Conservation (phyloP, 306 rosid species). For the Prunus fruticosa region DNA sequence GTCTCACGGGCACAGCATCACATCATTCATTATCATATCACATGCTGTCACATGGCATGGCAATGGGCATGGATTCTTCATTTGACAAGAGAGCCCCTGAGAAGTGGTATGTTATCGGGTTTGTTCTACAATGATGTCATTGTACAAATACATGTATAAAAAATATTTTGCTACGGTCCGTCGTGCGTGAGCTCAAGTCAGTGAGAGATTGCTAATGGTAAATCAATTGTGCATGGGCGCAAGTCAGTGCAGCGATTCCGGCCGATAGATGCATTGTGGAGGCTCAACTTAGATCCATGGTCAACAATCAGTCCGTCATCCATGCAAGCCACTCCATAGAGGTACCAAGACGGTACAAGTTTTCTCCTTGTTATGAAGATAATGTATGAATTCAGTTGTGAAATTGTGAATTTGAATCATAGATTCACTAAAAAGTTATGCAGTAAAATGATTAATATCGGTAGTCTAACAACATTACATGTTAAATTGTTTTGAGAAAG, state of each 20-base stretch:
- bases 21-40: neutral
- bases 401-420: too few relatives aligned
- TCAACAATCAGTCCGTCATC: neutral
- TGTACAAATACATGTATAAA: neutral
- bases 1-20: neutral
- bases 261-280: neutral
- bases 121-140: too few relatives aligned
- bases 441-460: neutral
- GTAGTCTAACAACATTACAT: neutral
- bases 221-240: too few relatives aligned
- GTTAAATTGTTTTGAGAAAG: neutral
- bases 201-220: neutral
- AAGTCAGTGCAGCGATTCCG: neutral
- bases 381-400: too few relatives aligned
- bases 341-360: too few relatives aligned
- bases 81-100: neutral
- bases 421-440: too few relatives aligned
- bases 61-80: neutral
- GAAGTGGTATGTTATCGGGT: neutral
- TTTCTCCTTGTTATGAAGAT: too few relatives aligned
- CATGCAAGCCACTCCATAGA: neutral
- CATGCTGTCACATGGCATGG: too few relatives aligned
- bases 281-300: neutral
- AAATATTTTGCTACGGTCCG: neutral
- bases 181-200: neutral